Base-by-base conservation (phyloP, 2,329 filamentous ascomycete species). In the Taxawa tesnikishii region DNA sequence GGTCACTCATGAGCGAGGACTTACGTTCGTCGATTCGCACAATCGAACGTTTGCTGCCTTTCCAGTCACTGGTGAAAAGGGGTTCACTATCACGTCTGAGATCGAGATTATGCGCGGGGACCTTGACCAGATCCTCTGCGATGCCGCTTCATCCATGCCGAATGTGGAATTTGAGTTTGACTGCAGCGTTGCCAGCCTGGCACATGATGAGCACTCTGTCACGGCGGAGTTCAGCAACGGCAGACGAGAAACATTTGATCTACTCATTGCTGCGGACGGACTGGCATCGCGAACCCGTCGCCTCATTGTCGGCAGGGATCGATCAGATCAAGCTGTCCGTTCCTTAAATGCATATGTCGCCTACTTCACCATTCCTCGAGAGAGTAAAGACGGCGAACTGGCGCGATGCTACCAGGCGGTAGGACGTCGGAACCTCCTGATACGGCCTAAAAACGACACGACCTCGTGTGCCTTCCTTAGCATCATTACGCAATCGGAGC, bases 31-130 rank as follows among this genome's bases (percentile, higher is more conserved):
- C 11, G 42, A 50, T 33, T n/a, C n/a, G n/a, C 43, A 48, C 29
- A 15, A 41, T 4, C 41, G 39, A n/a, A 32, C 40, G 43, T 46
- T 28, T 15, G 24, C 24, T 15, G 33, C 28, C 5, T 15, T 9
- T 6, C 11, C 28, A 8, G 7, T 26, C 15, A 17, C 26, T 9
- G 27, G 26, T 13, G 13, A 17, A 12, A 15, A 13, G 8, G 25
- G n/a, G 31, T 18, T 34, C 9, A 21, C 5, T 10, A 4, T 15
- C 4, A 11, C 15, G 10, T 8, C 19, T 14, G 4, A 27, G 14
- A 25, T 14, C 4, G 28, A 39, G 29, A 71, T 74, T 29, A 63
- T 73, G 58, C 54, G 70, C 6, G 68, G 65, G 0, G 65, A 72
- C 33, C 39, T 74, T 18, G 62, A 57, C 10, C 45, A 42, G 1